A percentile compares a stretch with the other conserved stretches of the same genome.
Conservation (phyloP, 805 yeast genomes). For the Metschnikowia baotianmanensis region DNA sequence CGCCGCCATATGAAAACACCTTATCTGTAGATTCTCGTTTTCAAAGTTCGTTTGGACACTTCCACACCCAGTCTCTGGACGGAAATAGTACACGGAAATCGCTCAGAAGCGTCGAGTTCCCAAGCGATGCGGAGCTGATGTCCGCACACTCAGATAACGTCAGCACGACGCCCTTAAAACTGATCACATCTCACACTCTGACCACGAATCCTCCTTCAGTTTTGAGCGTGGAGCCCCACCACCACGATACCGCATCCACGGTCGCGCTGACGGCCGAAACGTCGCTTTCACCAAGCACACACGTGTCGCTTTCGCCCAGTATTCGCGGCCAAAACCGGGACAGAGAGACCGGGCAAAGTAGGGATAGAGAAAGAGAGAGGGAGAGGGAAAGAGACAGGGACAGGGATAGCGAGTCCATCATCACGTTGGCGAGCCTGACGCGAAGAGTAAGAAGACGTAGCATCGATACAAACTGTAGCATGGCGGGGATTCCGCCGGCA, state of each 20-base stretch:
- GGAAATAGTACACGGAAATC: constrained; percentile 3
- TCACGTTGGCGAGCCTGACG: constrained; percentile 42
- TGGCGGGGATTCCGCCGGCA: constrained; percentile 73
- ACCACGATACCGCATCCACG: constrained; percentile 28
- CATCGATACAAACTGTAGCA: constrained; percentile 57
- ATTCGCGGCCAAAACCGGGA: constrained; percentile 11
- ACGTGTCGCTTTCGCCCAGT: constrained; percentile 19
- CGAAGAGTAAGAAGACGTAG: constrained; percentile 40
- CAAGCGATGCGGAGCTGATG: constrained; percentile 16
- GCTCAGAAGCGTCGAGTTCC: constrained; percentile 13
- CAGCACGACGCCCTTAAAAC: constrained; percentile 49
- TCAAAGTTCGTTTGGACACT: not conserved
- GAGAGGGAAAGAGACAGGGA: constrained; percentile 28
- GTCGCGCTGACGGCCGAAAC: constrained; percentile 51
- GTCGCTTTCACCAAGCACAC: constrained; percentile 45
- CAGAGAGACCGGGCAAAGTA: constrained; percentile 17
- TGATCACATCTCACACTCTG: constrained; percentile 41
- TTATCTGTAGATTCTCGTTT: not conserved
- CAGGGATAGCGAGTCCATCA: constrained; percentile 42
- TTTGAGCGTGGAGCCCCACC: constrained; percentile 29
- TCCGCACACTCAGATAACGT: constrained; percentile 27
- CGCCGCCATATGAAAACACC: constrained; percentile 11
- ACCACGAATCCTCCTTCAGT: constrained; percentile 39
- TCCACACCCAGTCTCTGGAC: no score
- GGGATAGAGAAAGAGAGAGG: constrained; percentile 16